Evolutionary conservation across 371 early-diverging fungal species (phyloP), one percentile per base, ranked within the genome.

Genomic region (Circinella minor): DNA sequence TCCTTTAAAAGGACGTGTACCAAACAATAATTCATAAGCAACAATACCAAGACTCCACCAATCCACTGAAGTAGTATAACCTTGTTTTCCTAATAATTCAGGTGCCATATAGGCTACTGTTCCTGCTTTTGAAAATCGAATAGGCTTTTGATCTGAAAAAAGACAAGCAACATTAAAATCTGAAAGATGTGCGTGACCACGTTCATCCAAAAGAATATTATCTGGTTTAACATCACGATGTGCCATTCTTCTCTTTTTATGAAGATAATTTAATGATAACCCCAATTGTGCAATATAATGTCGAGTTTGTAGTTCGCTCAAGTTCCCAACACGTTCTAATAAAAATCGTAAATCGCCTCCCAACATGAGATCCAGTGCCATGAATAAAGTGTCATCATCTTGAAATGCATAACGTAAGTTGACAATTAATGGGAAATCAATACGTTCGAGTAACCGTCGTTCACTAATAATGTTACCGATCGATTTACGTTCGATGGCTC

Each of bases 191-290:
- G 91, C 92, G 71, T 96, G 95, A 27, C 97, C 97, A 46, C 86
- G 80, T 70, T 88, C 90, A 68, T 95, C 95, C 66, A 98, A 76
- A 34, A 99, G 77, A 4, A 98, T 89, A 80, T 98, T 97, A 74
- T 97, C 98, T 0, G 98, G 98, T 75, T 96, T 96, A 48, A 95
- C 69, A 81, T 98, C 97, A 60, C 96, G 86, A 75, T 91, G 92
- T 59, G 89, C 83, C 65, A 92, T 88, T 17, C 80, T 75, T 36
- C 85, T 69, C 43, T 43, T 43, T n/a, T 74, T 47, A 73, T 95
- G 96, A 8, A 95, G 76, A 70, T 95, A 91, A 65, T 85, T 64
- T 36, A 95, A 71, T 11, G 90, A 90, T 14, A 91, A 73, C 8
- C 89, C 86, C 15, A 94, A 61, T 73, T 95, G 93, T 7, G 95